phyloP scores from a whole-genome alignment of 768 basidiomycete species.

The Infundibulicybe gibba region DNA sequence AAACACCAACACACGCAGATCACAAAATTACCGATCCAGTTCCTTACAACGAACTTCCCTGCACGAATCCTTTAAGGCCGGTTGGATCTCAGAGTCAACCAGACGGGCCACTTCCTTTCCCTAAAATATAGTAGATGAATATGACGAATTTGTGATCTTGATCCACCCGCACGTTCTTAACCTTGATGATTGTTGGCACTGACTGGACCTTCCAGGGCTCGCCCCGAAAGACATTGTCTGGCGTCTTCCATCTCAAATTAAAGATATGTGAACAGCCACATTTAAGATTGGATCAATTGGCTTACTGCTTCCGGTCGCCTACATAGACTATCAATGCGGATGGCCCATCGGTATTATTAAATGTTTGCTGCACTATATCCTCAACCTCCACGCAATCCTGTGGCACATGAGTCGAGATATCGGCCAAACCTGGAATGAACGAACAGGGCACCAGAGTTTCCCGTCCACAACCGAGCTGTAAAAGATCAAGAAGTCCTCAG shows the following conservation, averaged over 20 bases:
- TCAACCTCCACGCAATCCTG: constrained; percentile 71
- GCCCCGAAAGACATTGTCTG: constrained; percentile 53
- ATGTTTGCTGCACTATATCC: constrained; percentile 44
- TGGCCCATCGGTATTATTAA: constrained; percentile 40
- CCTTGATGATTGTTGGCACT: constrained; percentile 66
- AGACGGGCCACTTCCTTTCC: constrained; percentile 37
- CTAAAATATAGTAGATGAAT: constrained; percentile 16
- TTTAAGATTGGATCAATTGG: constrained; percentile 7
- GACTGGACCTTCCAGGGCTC: constrained; percentile 56
- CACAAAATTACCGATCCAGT: not conserved
- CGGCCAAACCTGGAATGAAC: constrained; percentile 12
- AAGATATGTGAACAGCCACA: not conserved
- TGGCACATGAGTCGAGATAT: not conserved
- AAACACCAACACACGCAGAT: too few species aligned
- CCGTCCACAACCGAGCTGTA: constrained; percentile 65
- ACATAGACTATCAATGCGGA: constrained; percentile 65
- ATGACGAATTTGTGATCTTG: constrained; percentile 2
- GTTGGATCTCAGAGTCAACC: constrained; percentile 35
- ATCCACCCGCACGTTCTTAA: constrained; percentile 45
- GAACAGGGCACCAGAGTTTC: constrained; percentile 68
- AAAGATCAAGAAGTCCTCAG: constrained; percentile 63
- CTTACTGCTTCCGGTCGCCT: constrained; percentile 62
- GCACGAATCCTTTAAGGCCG: constrained; percentile 27
- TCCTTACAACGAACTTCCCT: not conserved
- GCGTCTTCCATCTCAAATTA: constrained; percentile 60